Evolutionary conservation across 352 stramenopile genomes (phyloP).

Genomic region (Phytopythium litorale): DNA sequence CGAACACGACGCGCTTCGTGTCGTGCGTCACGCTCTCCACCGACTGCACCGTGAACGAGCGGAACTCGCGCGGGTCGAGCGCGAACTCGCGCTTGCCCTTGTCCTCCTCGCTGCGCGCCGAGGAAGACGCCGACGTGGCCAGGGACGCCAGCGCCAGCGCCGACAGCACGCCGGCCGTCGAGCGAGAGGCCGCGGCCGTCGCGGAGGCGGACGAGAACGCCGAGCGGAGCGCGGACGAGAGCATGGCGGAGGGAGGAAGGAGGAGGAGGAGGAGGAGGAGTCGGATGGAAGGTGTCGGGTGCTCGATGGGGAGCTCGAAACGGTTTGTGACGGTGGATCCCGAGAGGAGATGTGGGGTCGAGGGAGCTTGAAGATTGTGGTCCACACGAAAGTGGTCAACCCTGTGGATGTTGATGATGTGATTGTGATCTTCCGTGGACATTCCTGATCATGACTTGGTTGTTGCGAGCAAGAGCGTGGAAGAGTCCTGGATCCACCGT

Average conservation of each 20-base stretch:
- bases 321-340: constrained; percentile 13
- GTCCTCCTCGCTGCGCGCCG: constrained; percentile 21
- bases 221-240: constrained; percentile 24
- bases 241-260: constrained; percentile 24
- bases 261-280: no score
- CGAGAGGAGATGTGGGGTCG: background rate
- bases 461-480: no score
- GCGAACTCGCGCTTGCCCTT: constrained; percentile 36
- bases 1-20: constrained; percentile 57
- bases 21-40: constrained; percentile 60
- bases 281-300: constrained; percentile 12
- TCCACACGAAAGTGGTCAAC: no score
- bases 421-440: no score
- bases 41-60: constrained; percentile 56
- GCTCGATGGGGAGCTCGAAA: background rate
- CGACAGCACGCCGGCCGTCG: constrained; percentile 22
- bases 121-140: constrained; percentile 8
- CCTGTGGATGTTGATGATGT: no score
- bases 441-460: background rate
- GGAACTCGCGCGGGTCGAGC: constrained; percentile 55
- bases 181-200: constrained; percentile 17
- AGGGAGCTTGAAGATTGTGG: background rate
- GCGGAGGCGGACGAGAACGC: constrained; percentile 11
- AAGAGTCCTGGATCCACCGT: no score
- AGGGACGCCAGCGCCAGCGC: constrained; percentile 25